These are phyloP conservation scores for Angomonas ambiguus DNA, from an alignment of 208 protist genomes.

Conservation along the genomic window DNA sequence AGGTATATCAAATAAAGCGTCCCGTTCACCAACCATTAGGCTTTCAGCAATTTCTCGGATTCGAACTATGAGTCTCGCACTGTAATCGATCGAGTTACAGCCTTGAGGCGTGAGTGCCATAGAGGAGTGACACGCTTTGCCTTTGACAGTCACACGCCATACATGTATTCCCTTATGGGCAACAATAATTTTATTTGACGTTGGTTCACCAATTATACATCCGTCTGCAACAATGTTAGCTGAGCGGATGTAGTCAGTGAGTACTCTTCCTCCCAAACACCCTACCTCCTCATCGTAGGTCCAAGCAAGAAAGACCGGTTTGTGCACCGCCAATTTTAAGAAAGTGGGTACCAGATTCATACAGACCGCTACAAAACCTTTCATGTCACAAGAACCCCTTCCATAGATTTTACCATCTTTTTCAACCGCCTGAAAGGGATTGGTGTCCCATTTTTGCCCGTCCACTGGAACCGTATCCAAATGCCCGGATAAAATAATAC, in stretches of 20 bases:
- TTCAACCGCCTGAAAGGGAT: slow-evolving; percentile 35
- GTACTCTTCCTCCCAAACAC: background rate
- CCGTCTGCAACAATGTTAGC: slow-evolving; percentile 29
- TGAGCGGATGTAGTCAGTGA: background rate
- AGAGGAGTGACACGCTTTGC: slow-evolving; percentile 47
- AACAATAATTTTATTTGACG: slow-evolving; percentile 25
- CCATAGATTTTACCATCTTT: slow-evolving; percentile 12
- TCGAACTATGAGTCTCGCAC: slow-evolving; percentile 32
- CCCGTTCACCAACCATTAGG: slow-evolving; percentile 10
- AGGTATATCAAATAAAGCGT: slow-evolving; percentile 22
- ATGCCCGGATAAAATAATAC: slow-evolving; percentile 52
- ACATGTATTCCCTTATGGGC: slow-evolving; percentile 29
- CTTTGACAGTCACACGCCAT: slow-evolving; percentile 29
- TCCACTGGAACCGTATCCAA: slow-evolving; percentile 69
- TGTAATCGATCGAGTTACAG: slow-evolving; percentile 38
- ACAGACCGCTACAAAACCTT: slow-evolving; percentile 35
- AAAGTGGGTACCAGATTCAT: slow-evolving; percentile 29
- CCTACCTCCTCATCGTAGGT: slow-evolving; percentile 27
- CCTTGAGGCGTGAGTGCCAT: slow-evolving; percentile 31
- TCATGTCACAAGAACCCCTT: slow-evolving; percentile 43
- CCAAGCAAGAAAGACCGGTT: slow-evolving; percentile 32
- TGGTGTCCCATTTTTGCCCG: slow-evolving; percentile 61
- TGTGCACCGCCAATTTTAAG: slow-evolving; percentile 20
- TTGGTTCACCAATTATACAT: slow-evolving; percentile 39
- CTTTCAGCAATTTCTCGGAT: slow-evolving; percentile 29